phyloP scores from a whole-genome alignment of 2,329 filamentous ascomycete species.

The Penicillium italicum region DNA sequence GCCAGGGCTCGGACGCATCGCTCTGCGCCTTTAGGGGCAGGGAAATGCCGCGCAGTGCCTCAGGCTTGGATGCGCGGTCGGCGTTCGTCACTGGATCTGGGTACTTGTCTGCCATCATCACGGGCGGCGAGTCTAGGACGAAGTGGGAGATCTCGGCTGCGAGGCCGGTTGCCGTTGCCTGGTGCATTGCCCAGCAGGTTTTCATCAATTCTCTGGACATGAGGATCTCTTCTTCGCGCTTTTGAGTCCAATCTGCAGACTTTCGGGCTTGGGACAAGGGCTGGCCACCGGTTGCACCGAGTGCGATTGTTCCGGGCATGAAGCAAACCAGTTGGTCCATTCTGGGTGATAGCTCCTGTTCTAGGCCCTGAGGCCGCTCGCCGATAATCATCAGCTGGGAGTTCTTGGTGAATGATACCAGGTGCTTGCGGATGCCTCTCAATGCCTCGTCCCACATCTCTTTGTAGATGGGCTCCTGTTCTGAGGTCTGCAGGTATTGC shows the following conservation, averaged over 20 bases:
- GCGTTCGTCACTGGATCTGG: constrained; percentile 32
- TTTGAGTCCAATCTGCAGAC: constrained; percentile 66
- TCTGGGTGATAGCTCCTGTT: constrained; percentile 62
- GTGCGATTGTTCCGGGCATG: constrained; percentile 90
- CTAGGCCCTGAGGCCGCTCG: constrained; percentile 74
- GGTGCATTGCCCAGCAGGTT: constrained; percentile 98
- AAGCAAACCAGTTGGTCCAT: constrained; percentile 99
- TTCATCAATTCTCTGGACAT: constrained; percentile 89
- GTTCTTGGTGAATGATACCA: constrained; percentile 81
- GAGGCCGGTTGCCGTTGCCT: constrained; percentile 82
- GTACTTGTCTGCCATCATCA: constrained; percentile 43
- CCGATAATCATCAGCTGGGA: constrained; percentile 83
- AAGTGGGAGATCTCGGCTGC: constrained; percentile 95
- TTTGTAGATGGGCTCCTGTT: constrained; percentile 77
- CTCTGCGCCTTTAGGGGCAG: constrained; percentile 31
- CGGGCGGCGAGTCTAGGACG: constrained; percentile 66
- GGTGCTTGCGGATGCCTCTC: constrained; percentile 80
- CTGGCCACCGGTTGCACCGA: constrained; percentile 77
- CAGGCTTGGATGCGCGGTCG: constrained; percentile 30
- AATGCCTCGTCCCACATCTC: constrained; percentile 92
- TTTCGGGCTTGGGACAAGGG: constrained; percentile 72
- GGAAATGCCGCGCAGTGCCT: constrained; percentile 37
- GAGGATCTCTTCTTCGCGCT: constrained; percentile 81
- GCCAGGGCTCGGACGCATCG: constrained; percentile 54
- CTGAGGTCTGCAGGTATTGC: constrained; percentile 90